Evolutionary conservation across 306 rosid genomes (phyloP).

Genomic region (Carpinus viminea): DNA sequence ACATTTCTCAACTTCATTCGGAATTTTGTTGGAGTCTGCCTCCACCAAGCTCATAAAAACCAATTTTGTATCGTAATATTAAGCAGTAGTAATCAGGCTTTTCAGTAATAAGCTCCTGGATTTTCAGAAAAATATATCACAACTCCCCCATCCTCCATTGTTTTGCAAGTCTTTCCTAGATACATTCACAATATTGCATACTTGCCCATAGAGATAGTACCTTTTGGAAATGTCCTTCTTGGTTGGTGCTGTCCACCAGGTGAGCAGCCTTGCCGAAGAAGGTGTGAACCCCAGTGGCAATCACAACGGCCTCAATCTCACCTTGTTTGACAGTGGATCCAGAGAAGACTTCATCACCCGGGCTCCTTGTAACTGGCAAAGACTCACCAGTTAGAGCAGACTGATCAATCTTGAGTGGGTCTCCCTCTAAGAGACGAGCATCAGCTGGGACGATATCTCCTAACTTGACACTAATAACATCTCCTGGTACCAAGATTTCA

Average conservation of each 20-base stretch:
- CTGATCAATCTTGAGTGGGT: constrained; percentile 79
- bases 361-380: constrained; percentile 51
- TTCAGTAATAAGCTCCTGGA: not conserved
- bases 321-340: constrained; percentile 96
- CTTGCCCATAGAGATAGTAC: constrained; percentile 32
- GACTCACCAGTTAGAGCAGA: constrained; percentile 93
- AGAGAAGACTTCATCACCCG: constrained; percentile 81
- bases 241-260: constrained; percentile 78
- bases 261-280: constrained; percentile 99
- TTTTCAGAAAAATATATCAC: not conserved
- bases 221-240: constrained; percentile 86
- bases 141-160: not conserved
- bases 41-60: not conserved
- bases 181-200: not conserved
- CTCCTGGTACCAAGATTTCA: constrained; percentile 78
- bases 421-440: constrained; percentile 87
- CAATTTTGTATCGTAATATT: not conserved
- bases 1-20: not conserved
- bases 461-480: constrained; percentile 71
- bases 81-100: not conserved
- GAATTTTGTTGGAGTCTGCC: not conserved
- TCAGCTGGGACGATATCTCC: constrained; percentile 92
- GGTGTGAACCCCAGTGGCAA: constrained; percentile 94
- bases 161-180: too few relatives aligned
- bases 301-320: constrained; percentile 85